phyloP scores from a whole-genome alignment of 306 rosid species.

The Glycine latifolia region DNA sequence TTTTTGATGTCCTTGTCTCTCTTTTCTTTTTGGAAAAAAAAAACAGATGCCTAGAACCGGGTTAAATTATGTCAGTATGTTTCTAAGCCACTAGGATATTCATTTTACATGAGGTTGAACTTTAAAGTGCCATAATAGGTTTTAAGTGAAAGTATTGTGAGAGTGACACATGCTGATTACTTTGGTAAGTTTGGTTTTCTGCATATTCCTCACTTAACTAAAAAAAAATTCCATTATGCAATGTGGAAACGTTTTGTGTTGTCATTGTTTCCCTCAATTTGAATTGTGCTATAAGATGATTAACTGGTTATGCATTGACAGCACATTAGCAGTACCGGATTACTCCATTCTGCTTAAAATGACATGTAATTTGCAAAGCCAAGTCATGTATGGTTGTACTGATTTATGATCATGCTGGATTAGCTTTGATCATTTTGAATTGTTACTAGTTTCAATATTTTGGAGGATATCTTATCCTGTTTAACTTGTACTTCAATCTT shows the following conservation, averaged over 20 bases:
- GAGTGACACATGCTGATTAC: neutral
- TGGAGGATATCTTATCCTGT: slow-evolving; percentile 14
- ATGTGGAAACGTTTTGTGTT: neutral
- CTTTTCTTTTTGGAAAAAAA: too few relatives aligned
- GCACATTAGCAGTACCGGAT: neutral
- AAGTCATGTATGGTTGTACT: neutral
- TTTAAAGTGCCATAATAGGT: slow-evolving; percentile 12
- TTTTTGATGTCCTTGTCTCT: too few relatives aligned
- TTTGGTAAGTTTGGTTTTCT: neutral
- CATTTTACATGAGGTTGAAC: slow-evolving; percentile 24
- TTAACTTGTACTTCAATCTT: slow-evolving; percentile 5
- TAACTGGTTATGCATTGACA: neutral
- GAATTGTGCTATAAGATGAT: neutral
- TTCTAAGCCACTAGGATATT: neutral
- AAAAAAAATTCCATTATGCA: neutral
- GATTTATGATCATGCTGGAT: slow-evolving; percentile 21
- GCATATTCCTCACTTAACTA: slow-evolving; percentile 8
- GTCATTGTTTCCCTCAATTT: slow-evolving; percentile 1
- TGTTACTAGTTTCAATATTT: slow-evolving; percentile 4
- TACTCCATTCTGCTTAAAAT: slow-evolving; percentile 11
- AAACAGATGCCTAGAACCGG: too few relatives aligned
- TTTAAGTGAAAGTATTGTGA: slow-evolving; percentile 18
- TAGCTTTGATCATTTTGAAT: slow-evolving; percentile 13
- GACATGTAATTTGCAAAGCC: neutral
- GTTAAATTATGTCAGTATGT: too few relatives aligned